A percentile compares a stretch with the other conserved stretches of the same genome.
Conservation (phyloP, 225 moss, liverwort and hornwort genomes). For the Bryum argenteum region DNA sequence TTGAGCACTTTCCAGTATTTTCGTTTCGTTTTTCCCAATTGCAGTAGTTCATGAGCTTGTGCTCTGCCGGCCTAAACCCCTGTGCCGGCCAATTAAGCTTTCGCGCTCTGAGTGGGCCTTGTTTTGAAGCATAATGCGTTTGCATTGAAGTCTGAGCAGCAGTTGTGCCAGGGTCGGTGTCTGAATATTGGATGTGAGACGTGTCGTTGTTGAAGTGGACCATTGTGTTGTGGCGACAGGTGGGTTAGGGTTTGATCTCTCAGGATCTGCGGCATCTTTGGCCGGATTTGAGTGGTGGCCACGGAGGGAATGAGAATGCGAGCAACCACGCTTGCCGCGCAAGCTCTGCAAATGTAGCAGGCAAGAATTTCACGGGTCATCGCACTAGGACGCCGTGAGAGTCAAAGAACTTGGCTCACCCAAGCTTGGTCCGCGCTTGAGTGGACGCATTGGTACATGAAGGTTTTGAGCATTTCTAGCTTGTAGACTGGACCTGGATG, state of each 20-base stretch:
- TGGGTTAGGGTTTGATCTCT: conserved; percentile 23
- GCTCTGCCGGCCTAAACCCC: conserved; percentile 46
- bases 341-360: conserved; percentile 57
- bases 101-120: neutral
- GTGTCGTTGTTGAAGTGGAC: neutral
- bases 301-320: conserved; percentile 43
- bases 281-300: conserved; percentile 36
- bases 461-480: conserved; percentile 7
- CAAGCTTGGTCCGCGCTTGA: conserved; percentile 16
- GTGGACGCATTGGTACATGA: conserved; percentile 30
- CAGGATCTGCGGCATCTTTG: conserved; percentile 17
- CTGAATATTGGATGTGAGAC: neutral
- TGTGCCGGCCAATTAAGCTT: conserved; percentile 37
- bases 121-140: conserved; percentile 9
- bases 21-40: neutral
- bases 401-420: too few relatives aligned
- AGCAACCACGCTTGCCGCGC: conserved; percentile 24
- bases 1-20: neutral
- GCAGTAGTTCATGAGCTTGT: conserved; percentile 1
- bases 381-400: conserved; percentile 40
- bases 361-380: conserved; percentile 33
- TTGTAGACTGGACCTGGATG: conserved; percentile 34
- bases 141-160: conserved; percentile 10
- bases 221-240: conserved; percentile 18
- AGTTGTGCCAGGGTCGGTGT: conserved; percentile 1